A percentile compares a stretch with the other conserved stretches of the same genome.
Conservation (phyloP, 352 stramenopile genomes). For the Phytopythium ostracodes region DNA sequence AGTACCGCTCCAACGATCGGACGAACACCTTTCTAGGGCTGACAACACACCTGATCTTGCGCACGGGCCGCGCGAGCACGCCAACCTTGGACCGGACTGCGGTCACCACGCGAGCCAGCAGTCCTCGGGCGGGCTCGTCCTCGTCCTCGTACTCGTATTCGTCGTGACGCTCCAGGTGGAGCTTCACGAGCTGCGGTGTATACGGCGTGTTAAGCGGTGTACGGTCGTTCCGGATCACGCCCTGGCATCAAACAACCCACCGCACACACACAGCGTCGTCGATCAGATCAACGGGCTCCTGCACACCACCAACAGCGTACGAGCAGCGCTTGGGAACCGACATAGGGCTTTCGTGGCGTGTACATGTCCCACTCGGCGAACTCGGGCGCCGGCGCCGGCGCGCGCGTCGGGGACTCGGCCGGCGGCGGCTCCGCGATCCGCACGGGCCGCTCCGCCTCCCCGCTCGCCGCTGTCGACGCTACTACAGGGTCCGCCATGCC, state of each 20-base stretch:
- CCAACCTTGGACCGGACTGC: conserved; percentile 42
- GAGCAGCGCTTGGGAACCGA: neutral
- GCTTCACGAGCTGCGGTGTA: conserved; percentile 81
- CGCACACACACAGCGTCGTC: neutral
- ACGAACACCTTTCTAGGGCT: neutral
- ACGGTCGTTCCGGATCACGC: conserved; percentile 61
- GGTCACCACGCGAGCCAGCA: conserved; percentile 24
- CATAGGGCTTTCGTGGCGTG: conserved; percentile 33
- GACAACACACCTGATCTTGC: conserved; percentile 40
- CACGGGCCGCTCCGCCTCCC: conserved; percentile 15
- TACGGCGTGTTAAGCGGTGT: conserved; percentile 83
- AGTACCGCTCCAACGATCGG: neutral
- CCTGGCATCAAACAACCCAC: conserved; percentile 16
- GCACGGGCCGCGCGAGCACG: conserved; percentile 31
- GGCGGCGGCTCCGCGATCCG: conserved; percentile 12
- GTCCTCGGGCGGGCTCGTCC: conserved; percentile 18
- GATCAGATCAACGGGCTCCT: neutral
- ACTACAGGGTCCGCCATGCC: conserved; percentile 6
- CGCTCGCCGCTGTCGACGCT: conserved; percentile 16
- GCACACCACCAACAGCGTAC: neutral
- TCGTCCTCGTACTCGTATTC: conserved; percentile 41
- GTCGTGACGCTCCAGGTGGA: conserved; percentile 64
- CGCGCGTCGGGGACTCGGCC: neutral
- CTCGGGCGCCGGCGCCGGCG: conserved; percentile 27
- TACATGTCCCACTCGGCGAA: conserved; percentile 55